These are phyloP conservation scores for Alternaria tenuissima DNA, from an alignment of 2,329 filamentous ascomycete genomes.

Conservation along the genomic window DNA sequence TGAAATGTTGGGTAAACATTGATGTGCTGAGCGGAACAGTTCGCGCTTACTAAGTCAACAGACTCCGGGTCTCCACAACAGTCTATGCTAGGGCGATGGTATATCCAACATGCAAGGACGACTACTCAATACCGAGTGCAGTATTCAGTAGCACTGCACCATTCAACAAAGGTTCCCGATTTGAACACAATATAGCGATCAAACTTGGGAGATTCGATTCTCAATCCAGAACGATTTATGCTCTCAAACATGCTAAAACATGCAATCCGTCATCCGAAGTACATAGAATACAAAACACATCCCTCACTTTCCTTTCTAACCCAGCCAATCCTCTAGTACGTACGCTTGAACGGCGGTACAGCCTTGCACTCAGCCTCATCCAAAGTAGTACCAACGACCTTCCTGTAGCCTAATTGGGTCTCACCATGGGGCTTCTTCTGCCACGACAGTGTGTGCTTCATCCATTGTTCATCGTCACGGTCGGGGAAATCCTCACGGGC, in stretches of 20 bases:
- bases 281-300: conserved; percentile 46
- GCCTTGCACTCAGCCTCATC: conserved; percentile 97
- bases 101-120: background rate
- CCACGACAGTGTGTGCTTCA: conserved; percentile 98
- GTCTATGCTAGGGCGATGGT: background rate
- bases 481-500: conserved; percentile 97
- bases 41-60: background rate
- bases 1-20: background rate
- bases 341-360: conserved; percentile 95
- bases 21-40: background rate
- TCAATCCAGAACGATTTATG: background rate
- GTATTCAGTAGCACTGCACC: background rate
- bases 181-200: background rate
- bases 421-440: conserved; percentile 91
- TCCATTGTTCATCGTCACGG: conserved; percentile 95
- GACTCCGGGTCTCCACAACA: background rate
- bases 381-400: conserved; percentile 81
- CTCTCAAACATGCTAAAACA: conserved; percentile 18
- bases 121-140: background rate
- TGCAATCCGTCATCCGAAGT: conserved; percentile 40
- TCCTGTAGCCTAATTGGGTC: conserved; percentile 85
- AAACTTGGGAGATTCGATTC: conserved; percentile 5
- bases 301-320: conserved; percentile 6
- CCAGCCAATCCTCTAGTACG: conserved; percentile 67
- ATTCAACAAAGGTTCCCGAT: background rate